A percentile compares a stretch with the other conserved stretches of the same genome.
Conservation (phyloP, 352 stramenopile species). For the Globisporangium irregulare region DNA sequence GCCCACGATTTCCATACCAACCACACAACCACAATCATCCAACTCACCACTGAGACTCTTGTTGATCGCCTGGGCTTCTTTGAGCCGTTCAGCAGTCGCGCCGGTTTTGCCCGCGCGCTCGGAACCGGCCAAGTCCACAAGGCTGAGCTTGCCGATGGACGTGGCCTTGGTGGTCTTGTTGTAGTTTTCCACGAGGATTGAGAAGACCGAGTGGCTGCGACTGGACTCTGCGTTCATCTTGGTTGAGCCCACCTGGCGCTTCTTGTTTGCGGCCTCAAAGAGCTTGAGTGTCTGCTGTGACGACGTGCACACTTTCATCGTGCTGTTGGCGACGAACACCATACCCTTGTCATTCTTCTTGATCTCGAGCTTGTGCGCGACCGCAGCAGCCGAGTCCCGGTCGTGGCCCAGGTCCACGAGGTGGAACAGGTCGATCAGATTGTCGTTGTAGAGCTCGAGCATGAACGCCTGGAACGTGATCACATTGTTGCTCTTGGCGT, state of each 20-base stretch:
- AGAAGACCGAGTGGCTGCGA: conserved; percentile 90
- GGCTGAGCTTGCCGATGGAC: conserved; percentile 77
- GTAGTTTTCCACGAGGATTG: conserved; percentile 84
- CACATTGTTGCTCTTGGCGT: conserved; percentile 41
- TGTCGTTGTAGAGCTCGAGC: conserved; percentile 93
- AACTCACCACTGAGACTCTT: conserved; percentile 79
- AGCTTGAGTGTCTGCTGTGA: conserved; percentile 79
- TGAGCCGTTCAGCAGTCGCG: conserved; percentile 79
- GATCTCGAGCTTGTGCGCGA: conserved; percentile 88
- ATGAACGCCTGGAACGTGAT: conserved; percentile 87
- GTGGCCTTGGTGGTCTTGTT: conserved; percentile 88
- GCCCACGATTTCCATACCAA: background rate
- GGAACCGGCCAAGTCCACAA: conserved; percentile 87
- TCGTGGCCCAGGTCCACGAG: conserved; percentile 63
- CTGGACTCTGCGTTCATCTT: conserved; percentile 93
- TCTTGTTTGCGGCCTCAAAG: conserved; percentile 87
- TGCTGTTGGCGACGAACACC: conserved; percentile 88
- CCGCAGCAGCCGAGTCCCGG: conserved; percentile 16
- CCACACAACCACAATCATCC: background rate
- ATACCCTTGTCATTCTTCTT: conserved; percentile 93
- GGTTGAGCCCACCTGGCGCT: conserved; percentile 87
- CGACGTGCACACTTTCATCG: conserved; percentile 67
- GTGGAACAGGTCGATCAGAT: conserved; percentile 86
- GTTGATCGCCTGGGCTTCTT: conserved; percentile 90
- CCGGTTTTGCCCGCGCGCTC: conserved; percentile 86